Conservation (phyloP, 179 eudicot genomes). For the Spinacia oleracea region DNA sequence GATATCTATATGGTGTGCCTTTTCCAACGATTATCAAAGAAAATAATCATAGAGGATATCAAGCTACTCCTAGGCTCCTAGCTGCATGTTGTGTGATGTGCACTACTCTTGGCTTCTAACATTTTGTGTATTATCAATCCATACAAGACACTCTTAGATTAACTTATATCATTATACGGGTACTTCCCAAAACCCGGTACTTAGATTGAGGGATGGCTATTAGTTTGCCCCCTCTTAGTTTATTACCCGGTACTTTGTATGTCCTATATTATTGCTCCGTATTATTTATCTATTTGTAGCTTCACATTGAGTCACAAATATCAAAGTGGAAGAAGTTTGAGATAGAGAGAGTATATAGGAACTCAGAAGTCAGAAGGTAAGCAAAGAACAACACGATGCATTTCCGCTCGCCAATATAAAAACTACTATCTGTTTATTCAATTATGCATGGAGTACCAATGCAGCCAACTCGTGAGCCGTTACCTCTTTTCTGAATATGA, state of each 20-base stretch:
- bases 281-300: not conserved
- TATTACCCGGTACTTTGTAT: not conserved
- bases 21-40: not conserved
- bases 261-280: not conserved
- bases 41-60: no score
- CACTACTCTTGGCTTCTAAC: not conserved
- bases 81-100: not conserved
- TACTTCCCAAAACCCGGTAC: not conserved
- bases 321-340: not conserved
- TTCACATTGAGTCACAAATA: not conserved
- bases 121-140: not conserved
- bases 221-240: not conserved
- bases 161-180: not conserved
- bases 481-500: no score
- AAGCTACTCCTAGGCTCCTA: not conserved
- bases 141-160: not conserved
- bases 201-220: not conserved
- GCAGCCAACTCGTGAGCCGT: not conserved
- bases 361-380: no score
- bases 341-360: not conserved
- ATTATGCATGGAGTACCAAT: not conserved
- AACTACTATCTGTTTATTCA: not conserved
- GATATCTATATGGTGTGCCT: not conserved
- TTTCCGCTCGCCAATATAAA: no score
- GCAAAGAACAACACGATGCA: not conserved